A percentile compares a stretch with the other conserved stretches of the same genome.
Conservation (phyloP, 2,329 filamentous ascomycete genomes). For the Pestalotiopsis sp. region DNA sequence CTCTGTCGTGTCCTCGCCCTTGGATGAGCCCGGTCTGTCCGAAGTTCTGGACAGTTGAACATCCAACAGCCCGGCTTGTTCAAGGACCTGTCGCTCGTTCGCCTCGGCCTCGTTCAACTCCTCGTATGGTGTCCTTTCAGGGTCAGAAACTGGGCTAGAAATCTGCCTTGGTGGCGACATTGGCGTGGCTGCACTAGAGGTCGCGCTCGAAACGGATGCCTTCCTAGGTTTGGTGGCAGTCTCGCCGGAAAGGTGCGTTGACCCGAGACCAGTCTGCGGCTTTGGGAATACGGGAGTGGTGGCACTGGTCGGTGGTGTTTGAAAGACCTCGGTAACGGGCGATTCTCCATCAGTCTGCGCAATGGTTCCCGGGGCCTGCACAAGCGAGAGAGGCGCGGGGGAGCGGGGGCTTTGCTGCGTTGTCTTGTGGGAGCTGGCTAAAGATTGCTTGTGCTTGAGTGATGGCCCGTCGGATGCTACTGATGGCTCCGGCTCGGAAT, state of each 20-base stretch:
- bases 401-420: conserved; percentile 39
- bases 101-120: conserved; percentile 59
- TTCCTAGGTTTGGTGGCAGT: conserved; percentile 34
- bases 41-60: conserved; percentile 39
- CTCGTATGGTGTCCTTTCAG: conserved; percentile 31
- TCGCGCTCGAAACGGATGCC: conserved; percentile 43
- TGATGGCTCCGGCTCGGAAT: conserved; percentile 19
- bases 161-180: conserved; percentile 34
- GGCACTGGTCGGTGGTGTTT: conserved; percentile 48
- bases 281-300: conserved; percentile 38
- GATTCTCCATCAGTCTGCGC: conserved; percentile 37
- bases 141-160: conserved; percentile 29
- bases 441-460: conserved; percentile 32
- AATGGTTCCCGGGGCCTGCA: conserved; percentile 32
- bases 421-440: conserved; percentile 33
- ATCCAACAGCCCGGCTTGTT: conserved; percentile 67
- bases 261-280: conserved; percentile 43
- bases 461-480: conserved; percentile 18
- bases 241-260: conserved; percentile 37
- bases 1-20: conserved; percentile 43
- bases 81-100: conserved; percentile 66
- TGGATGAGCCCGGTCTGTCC: conserved; percentile 41
- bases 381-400: conserved; percentile 30
- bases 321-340: conserved; percentile 46
- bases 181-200: conserved; percentile 36